phyloP scores from a whole-genome alignment of 228 moss, liverwort and hornwort genomes.

The Sphagnum magellanicum region DNA sequence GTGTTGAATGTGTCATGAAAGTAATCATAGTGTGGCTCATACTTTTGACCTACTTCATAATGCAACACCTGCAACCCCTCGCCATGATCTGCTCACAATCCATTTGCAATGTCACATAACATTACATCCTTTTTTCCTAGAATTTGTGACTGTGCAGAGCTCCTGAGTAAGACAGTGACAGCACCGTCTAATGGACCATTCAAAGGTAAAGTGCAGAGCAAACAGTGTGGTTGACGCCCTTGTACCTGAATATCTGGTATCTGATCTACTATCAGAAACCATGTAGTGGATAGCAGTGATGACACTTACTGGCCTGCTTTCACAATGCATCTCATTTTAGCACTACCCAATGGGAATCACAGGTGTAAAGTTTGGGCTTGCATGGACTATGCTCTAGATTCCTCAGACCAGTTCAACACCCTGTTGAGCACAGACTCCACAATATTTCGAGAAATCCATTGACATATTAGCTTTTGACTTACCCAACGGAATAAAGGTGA shows the following conservation, averaged over 20 bases:
- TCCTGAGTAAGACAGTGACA: not conserved
- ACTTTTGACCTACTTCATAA: conserved; percentile 89
- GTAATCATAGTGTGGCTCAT: conserved; percentile 97
- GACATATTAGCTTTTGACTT: not conserved
- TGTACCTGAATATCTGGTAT: too few species aligned
- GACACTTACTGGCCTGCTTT: not conserved
- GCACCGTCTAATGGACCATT: not conserved
- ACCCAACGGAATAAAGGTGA: conserved; percentile 88
- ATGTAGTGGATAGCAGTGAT: not conserved
- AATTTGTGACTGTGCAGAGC: not conserved
- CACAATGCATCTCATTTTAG: too few species aligned
- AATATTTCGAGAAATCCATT: not conserved
- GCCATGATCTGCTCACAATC: conserved; percentile 71
- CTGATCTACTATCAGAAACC: not conserved
- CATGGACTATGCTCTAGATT: too few species aligned
- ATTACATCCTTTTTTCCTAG: not conserved
- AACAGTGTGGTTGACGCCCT: not conserved
- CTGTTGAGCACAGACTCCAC: not conserved
- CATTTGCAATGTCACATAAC: not conserved
- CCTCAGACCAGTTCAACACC: not conserved
- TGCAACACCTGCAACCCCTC: conserved; percentile 99
- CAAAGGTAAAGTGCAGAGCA: not conserved
- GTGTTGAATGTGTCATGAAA: conserved; percentile 94
- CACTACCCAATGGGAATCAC: too few species aligned
- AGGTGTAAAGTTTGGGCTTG: too few species aligned